Percentiles rank a stretch among this genome's conserved stretches.
These are phyloP conservation scores for Phalaenopsis equestris DNA, from an alignment of 106 monocot genomes.

Conservation along the genomic window DNA sequence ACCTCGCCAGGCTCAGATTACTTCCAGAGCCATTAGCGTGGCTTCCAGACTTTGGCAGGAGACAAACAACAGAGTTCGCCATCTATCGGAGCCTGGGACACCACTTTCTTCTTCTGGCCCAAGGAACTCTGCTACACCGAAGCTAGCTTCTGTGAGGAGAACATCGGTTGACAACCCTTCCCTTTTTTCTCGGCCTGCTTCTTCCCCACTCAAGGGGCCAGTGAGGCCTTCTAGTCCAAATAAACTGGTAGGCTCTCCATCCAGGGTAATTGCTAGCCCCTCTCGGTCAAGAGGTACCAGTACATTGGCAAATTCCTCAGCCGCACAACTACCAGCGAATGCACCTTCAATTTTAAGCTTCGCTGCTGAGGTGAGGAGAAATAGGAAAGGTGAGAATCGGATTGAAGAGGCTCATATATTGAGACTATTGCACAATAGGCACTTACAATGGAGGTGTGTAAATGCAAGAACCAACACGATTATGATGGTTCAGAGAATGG, in stretches of 20 bases:
- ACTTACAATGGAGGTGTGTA: conserved; percentile 76
- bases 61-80: conserved; percentile 45
- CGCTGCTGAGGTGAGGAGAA: conserved; percentile 76
- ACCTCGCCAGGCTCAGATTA: conserved; percentile 10
- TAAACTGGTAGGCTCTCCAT: conserved; percentile 30
- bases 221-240: conserved; percentile 35
- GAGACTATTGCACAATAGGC: conserved; percentile 67
- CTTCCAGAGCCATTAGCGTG: conserved; percentile 45
- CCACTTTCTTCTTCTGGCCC: conserved; percentile 15
- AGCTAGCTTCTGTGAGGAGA: conserved; percentile 23
- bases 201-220: conserved; percentile 27
- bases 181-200: conserved; percentile 23
- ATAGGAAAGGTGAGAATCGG: conserved; percentile 80
- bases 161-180: conserved; percentile 25
- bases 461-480: conserved; percentile 56
- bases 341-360: conserved; percentile 94
- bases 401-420: conserved; percentile 88
- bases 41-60: conserved; percentile 85
- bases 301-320: conserved; percentile 2
- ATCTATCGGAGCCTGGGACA: conserved; percentile 34
- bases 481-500: conserved; percentile 34
- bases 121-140: conserved; percentile 16
- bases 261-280: conserved; percentile 51
- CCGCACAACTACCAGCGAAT: conserved; percentile 24
- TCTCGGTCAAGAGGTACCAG: conserved; percentile 28